These are phyloP conservation scores for Multifurca ochricompacta DNA, from an alignment of 768 basidiomycete species.

Conservation along the genomic window DNA sequence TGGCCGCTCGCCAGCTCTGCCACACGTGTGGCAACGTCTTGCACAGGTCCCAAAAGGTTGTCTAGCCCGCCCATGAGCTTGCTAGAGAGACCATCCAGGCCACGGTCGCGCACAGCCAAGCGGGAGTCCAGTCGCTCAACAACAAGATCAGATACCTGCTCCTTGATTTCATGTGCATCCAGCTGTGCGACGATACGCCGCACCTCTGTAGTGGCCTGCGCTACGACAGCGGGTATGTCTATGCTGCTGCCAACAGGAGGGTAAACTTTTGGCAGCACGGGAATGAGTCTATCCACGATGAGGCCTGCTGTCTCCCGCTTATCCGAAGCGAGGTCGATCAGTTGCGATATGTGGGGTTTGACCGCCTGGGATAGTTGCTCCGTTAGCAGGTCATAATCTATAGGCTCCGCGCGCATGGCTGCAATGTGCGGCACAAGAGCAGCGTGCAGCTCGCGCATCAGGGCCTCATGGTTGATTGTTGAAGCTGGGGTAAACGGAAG, in stretches of 20 bases:
- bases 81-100: slow-evolving; percentile 47
- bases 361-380: slow-evolving; percentile 72
- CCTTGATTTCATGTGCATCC: slow-evolving; percentile 82
- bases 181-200: slow-evolving; percentile 65
- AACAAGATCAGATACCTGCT: slow-evolving; percentile 82
- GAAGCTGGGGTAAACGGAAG: background rate
- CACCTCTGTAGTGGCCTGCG: slow-evolving; percentile 60
- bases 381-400: slow-evolving; percentile 76
- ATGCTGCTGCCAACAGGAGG: slow-evolving; percentile 26
- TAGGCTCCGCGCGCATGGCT: slow-evolving; percentile 51
- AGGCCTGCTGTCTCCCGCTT: slow-evolving; percentile 81
- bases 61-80: slow-evolving; percentile 50
- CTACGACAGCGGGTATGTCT: slow-evolving; percentile 50
- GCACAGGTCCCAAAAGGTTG: slow-evolving; percentile 35
- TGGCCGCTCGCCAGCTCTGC: slow-evolving; percentile 37
- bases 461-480: slow-evolving; percentile 40
- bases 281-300: slow-evolving; percentile 66
- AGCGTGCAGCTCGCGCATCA: slow-evolving; percentile 53
- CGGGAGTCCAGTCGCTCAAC: slow-evolving; percentile 80
- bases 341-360: slow-evolving; percentile 81
- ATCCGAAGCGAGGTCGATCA: slow-evolving; percentile 83
- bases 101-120: slow-evolving; percentile 67
- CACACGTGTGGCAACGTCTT: slow-evolving; percentile 35
- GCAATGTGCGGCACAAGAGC: slow-evolving; percentile 55
- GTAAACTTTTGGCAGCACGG: slow-evolving; percentile 45